phyloP scores from a whole-genome alignment of 768 basidiomycete species.

The Boletus subcaerulescens region DNA sequence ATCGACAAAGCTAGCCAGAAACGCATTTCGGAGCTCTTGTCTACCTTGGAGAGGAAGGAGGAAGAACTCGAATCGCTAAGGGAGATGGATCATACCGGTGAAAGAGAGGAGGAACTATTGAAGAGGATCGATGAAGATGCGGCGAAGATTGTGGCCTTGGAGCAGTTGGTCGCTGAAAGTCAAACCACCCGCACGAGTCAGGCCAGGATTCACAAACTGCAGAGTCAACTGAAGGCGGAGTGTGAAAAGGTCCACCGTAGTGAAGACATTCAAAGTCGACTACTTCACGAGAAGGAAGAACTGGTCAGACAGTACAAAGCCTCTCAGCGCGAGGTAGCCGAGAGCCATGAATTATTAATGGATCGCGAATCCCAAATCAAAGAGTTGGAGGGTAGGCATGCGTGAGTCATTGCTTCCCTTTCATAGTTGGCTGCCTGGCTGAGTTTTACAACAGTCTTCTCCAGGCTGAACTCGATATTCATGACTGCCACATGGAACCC shows the following conservation, averaged over 20 bases:
- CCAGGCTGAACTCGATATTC: slow-evolving; percentile 15
- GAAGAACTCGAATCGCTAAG: slow-evolving; percentile 53
- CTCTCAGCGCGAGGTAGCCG: slow-evolving; percentile 33
- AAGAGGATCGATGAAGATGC: slow-evolving; percentile 73
- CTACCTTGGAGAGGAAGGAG: slow-evolving; percentile 51
- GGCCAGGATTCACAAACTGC: slow-evolving; percentile 40
- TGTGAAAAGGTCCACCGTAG: slow-evolving; percentile 36
- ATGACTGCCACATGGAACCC: neutral
- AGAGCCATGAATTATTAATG: slow-evolving; percentile 19
- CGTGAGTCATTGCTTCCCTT: slow-evolving; percentile 20
- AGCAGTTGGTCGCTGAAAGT: slow-evolving; percentile 44
- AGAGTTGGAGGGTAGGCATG: slow-evolving; percentile 23
- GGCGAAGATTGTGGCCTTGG: slow-evolving; percentile 58
- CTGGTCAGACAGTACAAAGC: slow-evolving; percentile 43
- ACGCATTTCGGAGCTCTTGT: slow-evolving; percentile 44
- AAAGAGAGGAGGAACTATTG: slow-evolving; percentile 59
- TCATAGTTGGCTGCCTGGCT: neutral
- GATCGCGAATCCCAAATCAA: slow-evolving; percentile 24
- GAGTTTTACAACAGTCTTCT: slow-evolving; percentile 16
- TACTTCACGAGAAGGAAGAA: slow-evolving; percentile 56
- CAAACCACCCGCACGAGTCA: slow-evolving; percentile 32
- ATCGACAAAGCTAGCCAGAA: slow-evolving; percentile 44
- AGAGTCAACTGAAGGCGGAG: slow-evolving; percentile 42
- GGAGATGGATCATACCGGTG: slow-evolving; percentile 37
- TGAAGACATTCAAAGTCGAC: slow-evolving; percentile 43